A percentile compares a stretch with the other conserved stretches of the same genome.
Conservation (phyloP, 2,329 filamentous ascomycete genomes). For the Phialophora expanda region DNA sequence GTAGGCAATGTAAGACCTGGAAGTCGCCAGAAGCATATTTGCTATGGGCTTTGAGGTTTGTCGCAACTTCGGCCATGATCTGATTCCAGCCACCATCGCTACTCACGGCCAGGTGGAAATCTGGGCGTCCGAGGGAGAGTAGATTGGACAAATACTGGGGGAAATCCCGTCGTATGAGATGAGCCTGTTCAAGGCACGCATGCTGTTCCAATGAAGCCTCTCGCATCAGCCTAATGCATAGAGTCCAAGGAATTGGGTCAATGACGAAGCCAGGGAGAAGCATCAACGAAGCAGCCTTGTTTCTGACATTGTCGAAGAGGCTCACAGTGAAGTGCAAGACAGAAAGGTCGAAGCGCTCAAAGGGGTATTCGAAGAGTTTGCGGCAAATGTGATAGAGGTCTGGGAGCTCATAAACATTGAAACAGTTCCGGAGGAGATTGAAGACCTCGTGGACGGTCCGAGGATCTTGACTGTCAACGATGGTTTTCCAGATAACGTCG, state of each 20-base stretch:
- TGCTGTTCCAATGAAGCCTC: slow-evolving; percentile 67
- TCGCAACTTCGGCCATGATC: slow-evolving; percentile 26
- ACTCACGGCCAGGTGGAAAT: slow-evolving; percentile 15
- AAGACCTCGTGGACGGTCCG: slow-evolving; percentile 81
- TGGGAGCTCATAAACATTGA: slow-evolving; percentile 51
- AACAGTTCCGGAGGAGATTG: slow-evolving; percentile 63
- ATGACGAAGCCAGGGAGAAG: slow-evolving; percentile 15
- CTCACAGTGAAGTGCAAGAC: slow-evolving; percentile 67
- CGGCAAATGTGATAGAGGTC: slow-evolving; percentile 66
- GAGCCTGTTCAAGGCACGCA: slow-evolving; percentile 56
- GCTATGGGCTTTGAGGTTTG: slow-evolving; percentile 27
- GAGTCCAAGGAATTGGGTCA: slow-evolving; percentile 44
- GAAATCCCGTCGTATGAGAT: slow-evolving; percentile 39
- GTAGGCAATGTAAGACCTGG: slow-evolving; percentile 23
- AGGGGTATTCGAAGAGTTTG: slow-evolving; percentile 70
- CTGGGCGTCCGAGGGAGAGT: slow-evolving; percentile 25
- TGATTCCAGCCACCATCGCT: slow-evolving; percentile 24
- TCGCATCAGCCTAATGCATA: slow-evolving; percentile 71
- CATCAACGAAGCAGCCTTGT: slow-evolving; percentile 44
- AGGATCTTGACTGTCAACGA: slow-evolving; percentile 80
- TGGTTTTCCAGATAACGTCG: slow-evolving; percentile 81
- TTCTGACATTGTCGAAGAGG: slow-evolving; percentile 58
- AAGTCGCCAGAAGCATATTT: slow-evolving; percentile 31
- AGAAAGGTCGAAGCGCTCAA: slow-evolving; percentile 65
- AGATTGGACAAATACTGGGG: slow-evolving; percentile 24